A percentile compares a stretch with the other conserved stretches of the same genome.
Conservation (phyloP, 2,329 filamentous ascomycete genomes). For the Colletotrichum cuscutae region DNA sequence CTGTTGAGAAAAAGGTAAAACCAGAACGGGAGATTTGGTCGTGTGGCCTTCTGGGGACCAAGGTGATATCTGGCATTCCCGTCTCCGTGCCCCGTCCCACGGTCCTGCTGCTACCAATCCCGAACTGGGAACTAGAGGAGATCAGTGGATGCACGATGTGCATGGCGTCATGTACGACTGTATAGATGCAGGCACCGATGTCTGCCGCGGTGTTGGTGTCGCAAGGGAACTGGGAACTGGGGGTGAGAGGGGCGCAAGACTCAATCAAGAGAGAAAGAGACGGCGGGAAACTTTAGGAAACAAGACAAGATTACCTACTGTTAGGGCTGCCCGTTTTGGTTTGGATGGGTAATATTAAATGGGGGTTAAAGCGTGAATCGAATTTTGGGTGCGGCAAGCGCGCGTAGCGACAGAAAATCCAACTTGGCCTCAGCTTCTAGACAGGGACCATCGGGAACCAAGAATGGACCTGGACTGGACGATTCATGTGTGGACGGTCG, state of each 20-base stretch:
- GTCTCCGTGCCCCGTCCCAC: not conserved
- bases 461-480: not conserved
- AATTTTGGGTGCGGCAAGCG: conserved; percentile 21
- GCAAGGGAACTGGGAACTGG: conserved; percentile 12
- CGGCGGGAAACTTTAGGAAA: not conserved
- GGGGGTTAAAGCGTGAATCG: not conserved
- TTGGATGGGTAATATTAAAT: not conserved
- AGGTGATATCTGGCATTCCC: not conserved
- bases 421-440: not conserved
- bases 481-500: conserved; percentile 4
- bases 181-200: conserved; percentile 32
- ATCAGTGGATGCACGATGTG: conserved; percentile 15
- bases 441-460: not conserved
- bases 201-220: conserved; percentile 19
- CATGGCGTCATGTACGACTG: conserved; percentile 32
- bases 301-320: not conserved
- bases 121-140: conserved; percentile 9
- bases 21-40: conserved; percentile 1
- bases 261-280: not conserved
- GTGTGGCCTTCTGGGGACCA: not conserved
- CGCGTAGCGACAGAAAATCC: conserved; percentile 24
- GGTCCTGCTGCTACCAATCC: not conserved
- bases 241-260: not conserved
- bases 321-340: conserved; percentile 6
- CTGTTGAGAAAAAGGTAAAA: not conserved